Evolutionary conservation across 164 flowering plant species (phyloP), one percentile per base, ranked within the genome.

Genomic region (Paratinospora sagittata): DNA sequence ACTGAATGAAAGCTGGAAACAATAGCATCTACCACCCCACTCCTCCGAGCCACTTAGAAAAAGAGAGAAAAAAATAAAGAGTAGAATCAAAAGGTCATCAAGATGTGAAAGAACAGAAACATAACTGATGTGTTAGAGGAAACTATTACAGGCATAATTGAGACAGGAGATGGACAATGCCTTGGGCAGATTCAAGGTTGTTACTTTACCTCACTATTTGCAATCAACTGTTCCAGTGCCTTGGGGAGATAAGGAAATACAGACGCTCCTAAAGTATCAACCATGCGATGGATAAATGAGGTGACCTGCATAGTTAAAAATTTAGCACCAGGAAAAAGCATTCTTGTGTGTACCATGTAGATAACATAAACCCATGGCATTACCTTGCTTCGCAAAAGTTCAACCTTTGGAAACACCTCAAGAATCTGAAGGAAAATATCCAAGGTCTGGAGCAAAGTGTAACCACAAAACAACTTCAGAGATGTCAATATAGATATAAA

Each of bases 271-370:
- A 96, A 80, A 61, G 89, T 92, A 63, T 93, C 98, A 70, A 96
- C 98, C 99, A 96, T 96, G 43, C 98, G 95, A 78, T 96, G 99
- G 64, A 93, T 83, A 78, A 91, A 96, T 30, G 99, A 93, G 27
- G 90, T 85, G 27, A 96, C 95, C 99, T 96, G 76, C 72, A 78
- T 39, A 72, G 21, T 37, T 34, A 19, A 66, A 57, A 65, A 26
- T n/a, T 23, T 23, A 73, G 23, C 36, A 63, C 70, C 30, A 80
- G 70, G 14, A n/a, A 71, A 71, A 8, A 72, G n/a, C 11, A 27
- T 14, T n/a, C 33, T 9, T 27, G 64, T 30, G 60, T 37, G 17
- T 39, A 26, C 27, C 62, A 17, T 17, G 16, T 43, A 73, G 23
- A 63, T 8, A 27, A 27, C 1, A 68, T 19, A 27, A 19, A 19